Base-by-base conservation (phyloP, 805 yeast species). In the Spathaspora arborariae region DNA sequence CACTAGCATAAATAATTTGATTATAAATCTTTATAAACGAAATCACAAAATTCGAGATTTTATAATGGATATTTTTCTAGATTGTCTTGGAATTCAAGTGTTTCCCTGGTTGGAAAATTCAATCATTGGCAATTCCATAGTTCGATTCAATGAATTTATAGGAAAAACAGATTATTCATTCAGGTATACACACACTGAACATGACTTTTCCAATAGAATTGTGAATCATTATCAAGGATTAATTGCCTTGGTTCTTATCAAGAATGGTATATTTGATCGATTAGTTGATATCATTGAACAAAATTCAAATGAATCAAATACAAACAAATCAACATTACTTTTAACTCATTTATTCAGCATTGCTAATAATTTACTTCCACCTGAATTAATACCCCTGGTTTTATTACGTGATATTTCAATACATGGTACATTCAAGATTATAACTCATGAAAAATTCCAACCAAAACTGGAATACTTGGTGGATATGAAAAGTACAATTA, bases 31-130 rank as follows among this genome's bases (percentile, higher is more conserved):
- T 38, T 64, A 70, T n/a, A 73, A 76, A 44, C 74, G 77, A 46
- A 76, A 80, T 9, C 71, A 80, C 1, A 61, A 72, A 34, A 64
- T 84, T 3, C 78, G 88, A 36, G 82, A 79, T 30, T 78, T 81
- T 22, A 59, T 91, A 15, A 67, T 92, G 52, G 95, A 88, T 56
- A 72, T 90, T 2, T 71, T 91, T 36, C 74, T 83, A 39, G 91
- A 86, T 56, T 66, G 85, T 3, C 68, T 94, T 39, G 66, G 83
- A 47, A 79, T 88, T 11, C 72, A 73, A 56, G 70, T 80, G 1
- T 63, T 85, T 16, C 79, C 85, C 0, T 80, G 86, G 84, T 50
- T 70, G 16, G 55, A 52, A 26, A 39, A 46, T 21, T 56, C 62
- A 10, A 46, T 46, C 10, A 59, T 61, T 35, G 66, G 59, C 27